These are phyloP conservation scores for Blastomyces gilchristii DNA, from an alignment of 2,329 filamentous ascomycete genomes.

Conservation along the genomic window DNA sequence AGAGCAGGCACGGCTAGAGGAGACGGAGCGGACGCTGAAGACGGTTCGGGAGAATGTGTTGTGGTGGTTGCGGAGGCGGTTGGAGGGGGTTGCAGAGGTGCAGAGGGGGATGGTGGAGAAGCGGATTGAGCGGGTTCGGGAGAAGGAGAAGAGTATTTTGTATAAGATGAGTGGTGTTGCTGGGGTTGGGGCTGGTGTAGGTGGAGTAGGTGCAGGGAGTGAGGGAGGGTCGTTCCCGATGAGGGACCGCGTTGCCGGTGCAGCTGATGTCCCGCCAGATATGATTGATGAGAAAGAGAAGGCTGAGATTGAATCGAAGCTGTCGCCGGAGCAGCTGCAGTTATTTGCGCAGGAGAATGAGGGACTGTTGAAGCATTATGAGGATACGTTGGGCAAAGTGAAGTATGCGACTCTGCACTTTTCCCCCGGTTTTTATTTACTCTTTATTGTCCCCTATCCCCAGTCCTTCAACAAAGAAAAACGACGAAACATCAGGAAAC, in stretches of 20 bases:
- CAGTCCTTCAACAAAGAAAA: not conserved
- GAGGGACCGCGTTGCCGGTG: not conserved
- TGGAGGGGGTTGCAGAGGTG: constrained; percentile 65
- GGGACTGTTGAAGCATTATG: constrained; percentile 85
- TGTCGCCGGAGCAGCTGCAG: constrained; percentile 78
- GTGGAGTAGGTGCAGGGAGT: constrained; percentile 12
- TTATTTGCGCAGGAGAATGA: constrained; percentile 90
- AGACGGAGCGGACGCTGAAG: constrained; percentile 53
- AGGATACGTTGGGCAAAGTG: constrained; percentile 88
- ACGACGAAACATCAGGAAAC: not conserved
- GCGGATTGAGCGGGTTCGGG: constrained; percentile 69
- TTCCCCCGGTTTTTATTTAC: not conserved
- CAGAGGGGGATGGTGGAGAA: constrained; percentile 93
- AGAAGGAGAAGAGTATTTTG: constrained; percentile 78
- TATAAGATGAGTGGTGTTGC: constrained; percentile 47
- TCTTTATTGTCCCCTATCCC: not conserved
- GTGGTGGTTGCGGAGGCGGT: constrained; percentile 64
- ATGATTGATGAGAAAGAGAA: constrained; percentile 22
- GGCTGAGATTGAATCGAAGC: constrained; percentile 43
- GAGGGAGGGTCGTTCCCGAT: not conserved
- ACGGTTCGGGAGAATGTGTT: constrained; percentile 72
- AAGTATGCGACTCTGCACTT: constrained; percentile 50
- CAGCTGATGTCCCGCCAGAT: not conserved
- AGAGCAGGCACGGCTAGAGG: constrained; percentile 65
- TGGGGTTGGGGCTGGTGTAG: constrained; percentile 12